Evolutionary conservation across 1,284 basidiomycete genomes (phyloP).

Genomic region (Marasmius sp.): DNA sequence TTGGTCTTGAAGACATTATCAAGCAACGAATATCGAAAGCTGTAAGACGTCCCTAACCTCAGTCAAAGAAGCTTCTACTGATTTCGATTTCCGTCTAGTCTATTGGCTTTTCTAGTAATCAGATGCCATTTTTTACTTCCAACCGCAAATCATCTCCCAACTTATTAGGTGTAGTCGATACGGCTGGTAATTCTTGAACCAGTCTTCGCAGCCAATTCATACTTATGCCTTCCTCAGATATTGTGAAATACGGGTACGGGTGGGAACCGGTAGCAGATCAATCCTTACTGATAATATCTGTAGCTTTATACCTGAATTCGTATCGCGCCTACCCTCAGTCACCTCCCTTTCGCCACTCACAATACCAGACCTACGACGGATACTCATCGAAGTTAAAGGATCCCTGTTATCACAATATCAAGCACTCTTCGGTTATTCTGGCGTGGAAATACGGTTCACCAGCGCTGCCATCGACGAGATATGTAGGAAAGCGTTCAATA

Average conservation of each 20-base stretch:
- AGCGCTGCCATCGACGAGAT: slow-evolving; percentile 73
- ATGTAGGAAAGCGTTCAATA: slow-evolving; percentile 72
- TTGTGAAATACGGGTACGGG: slow-evolving; percentile 79
- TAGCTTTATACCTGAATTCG: slow-evolving; percentile 92
- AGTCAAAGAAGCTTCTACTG: background rate
- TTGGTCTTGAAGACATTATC: slow-evolving; percentile 85
- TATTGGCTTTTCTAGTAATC: slow-evolving; percentile 82
- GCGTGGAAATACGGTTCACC: slow-evolving; percentile 82
- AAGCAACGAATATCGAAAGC: slow-evolving; percentile 80
- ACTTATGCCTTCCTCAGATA: slow-evolving; percentile 45
- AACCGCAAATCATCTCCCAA: slow-evolving; percentile 55
- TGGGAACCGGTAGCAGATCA: background rate
- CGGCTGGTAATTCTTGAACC: slow-evolving; percentile 45
- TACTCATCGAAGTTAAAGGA: slow-evolving; percentile 90
- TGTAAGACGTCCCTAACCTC: slow-evolving; percentile 43
- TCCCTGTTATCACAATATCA: slow-evolving; percentile 90
- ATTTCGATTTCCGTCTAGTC: slow-evolving; percentile 51
- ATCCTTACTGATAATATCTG: background rate
- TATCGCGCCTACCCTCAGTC: slow-evolving; percentile 86
- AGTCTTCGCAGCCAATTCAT: slow-evolving; percentile 3
- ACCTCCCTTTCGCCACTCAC: slow-evolving; percentile 80
- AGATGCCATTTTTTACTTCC: slow-evolving; percentile 76
- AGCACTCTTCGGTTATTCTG: slow-evolving; percentile 77
- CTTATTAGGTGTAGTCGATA: slow-evolving; percentile 67
- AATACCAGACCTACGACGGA: slow-evolving; percentile 77